A percentile compares a stretch with the other conserved stretches of the same genome.
These are phyloP conservation scores for Aegilops tauschii DNA, from an alignment of 176 grass and related monocot genomes.

Conservation along the genomic window DNA sequence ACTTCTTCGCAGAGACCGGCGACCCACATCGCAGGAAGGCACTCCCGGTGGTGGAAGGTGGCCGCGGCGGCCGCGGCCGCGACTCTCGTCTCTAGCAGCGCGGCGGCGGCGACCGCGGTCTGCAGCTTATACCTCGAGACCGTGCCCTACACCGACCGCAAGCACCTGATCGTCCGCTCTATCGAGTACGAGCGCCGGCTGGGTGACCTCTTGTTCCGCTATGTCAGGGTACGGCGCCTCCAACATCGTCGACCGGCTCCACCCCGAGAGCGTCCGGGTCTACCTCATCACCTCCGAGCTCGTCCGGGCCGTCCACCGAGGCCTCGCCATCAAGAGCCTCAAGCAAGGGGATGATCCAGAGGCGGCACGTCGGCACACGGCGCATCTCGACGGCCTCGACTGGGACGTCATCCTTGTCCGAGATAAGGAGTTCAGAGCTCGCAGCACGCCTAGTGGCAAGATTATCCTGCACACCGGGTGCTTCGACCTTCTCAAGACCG, in stretches of 20 bases:
- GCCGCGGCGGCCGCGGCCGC: background rate
- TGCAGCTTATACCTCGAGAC: background rate
- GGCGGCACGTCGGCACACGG: background rate
- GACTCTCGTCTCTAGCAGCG: background rate
- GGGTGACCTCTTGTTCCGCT: background rate
- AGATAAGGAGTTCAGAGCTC: background rate
- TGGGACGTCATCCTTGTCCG: background rate
- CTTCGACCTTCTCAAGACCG: background rate
- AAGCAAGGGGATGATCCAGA: background rate
- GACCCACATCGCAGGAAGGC: background rate
- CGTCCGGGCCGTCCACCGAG: background rate
- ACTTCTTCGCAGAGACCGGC: background rate
- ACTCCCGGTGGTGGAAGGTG: background rate
- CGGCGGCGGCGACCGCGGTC: background rate
- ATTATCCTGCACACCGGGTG: background rate
- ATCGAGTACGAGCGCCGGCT: background rate
- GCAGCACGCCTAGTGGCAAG: background rate
- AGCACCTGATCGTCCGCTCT: background rate
- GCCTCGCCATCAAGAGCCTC: background rate
- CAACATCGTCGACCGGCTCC: background rate
- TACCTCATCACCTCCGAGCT: background rate
- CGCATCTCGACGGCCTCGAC: background rate
- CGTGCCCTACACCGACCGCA: background rate
- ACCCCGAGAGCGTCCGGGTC: background rate
- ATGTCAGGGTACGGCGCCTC: background rate